A percentile compares a stretch with the other conserved stretches of the same genome.
Evolutionary conservation across 2,329 filamentous ascomycete genomes (phyloP).

Genomic region (Penicillium crustosum): DNA sequence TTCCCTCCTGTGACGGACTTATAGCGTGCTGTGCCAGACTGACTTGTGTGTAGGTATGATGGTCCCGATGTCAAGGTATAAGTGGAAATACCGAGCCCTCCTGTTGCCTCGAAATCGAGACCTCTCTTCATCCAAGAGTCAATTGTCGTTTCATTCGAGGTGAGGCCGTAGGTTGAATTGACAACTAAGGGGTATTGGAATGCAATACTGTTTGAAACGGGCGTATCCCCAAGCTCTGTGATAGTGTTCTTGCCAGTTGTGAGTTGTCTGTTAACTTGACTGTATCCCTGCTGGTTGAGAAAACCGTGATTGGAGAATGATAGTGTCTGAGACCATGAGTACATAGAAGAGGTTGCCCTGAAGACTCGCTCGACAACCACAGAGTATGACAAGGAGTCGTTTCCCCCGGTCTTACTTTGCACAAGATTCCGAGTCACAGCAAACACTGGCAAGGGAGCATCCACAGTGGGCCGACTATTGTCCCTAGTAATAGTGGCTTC

Average conservation of each 20-base stretch:
- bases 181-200: conserved; percentile 64
- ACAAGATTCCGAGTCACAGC: conserved; percentile 41
- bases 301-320: conserved; percentile 56
- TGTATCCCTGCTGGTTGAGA: conserved; percentile 55
- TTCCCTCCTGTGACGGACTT: conserved; percentile 17
- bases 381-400: conserved; percentile 60
- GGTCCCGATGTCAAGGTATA: conserved; percentile 53
- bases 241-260: conserved; percentile 48
- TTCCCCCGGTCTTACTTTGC: conserved; percentile 50
- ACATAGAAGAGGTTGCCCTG: conserved; percentile 50
- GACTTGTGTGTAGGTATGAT: conserved; percentile 27
- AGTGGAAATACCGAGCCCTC: conserved; percentile 55
- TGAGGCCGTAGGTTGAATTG: conserved; percentile 50
- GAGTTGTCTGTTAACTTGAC: conserved; percentile 54
- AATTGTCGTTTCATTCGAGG: conserved; percentile 51
- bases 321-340: conserved; percentile 61
- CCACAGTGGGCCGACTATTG: conserved; percentile 16
- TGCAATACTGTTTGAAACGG: conserved; percentile 37
- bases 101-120: conserved; percentile 45
- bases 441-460: conserved; percentile 49
- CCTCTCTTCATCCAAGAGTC: conserved; percentile 51
- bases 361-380: conserved; percentile 58
- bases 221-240: conserved; percentile 32
- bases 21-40: conserved; percentile 33
- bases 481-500: conserved; percentile 1